Evolutionary conservation across 1,284 basidiomycete genomes (phyloP).

Genomic region (Xerocomus amazonicus): DNA sequence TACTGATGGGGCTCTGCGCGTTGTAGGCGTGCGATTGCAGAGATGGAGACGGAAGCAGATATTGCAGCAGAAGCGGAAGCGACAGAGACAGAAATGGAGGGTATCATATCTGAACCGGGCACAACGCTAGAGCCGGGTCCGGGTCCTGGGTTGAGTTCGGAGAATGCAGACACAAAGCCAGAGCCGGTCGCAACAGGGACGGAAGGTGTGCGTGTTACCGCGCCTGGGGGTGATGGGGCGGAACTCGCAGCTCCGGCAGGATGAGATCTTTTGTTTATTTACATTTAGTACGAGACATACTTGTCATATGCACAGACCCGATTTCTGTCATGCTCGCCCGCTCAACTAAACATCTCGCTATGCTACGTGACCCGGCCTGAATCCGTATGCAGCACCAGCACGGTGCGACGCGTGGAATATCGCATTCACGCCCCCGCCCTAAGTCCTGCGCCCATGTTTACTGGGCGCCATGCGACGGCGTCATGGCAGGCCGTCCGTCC

Average conservation of each 20-base stretch:
- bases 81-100: constrained; percentile 16
- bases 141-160: not conserved
- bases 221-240: not conserved
- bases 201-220: not conserved
- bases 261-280: constrained; percentile 4
- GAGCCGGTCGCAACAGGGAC: not conserved
- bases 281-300: not conserved
- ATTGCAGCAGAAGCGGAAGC: constrained; percentile 5
- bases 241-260: not conserved
- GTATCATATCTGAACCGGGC: not conserved
- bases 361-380: not conserved
- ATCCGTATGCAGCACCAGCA: too few relatives aligned
- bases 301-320: too few relatives aligned
- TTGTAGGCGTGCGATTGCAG: constrained; percentile 42
- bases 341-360: not conserved
- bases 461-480: too few relatives aligned
- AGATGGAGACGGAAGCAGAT: constrained; percentile 45
- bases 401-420: too few relatives aligned
- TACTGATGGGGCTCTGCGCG: not conserved
- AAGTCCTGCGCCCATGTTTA: too few relatives aligned
- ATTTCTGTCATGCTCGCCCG: too few relatives aligned
- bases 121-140: not conserved
- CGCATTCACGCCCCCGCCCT: too few relatives aligned
- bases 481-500: too few relatives aligned
- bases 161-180: not conserved